Evolutionary conservation across 2,329 filamentous ascomycete genomes (phyloP).

Genomic region (Colletotrichum plurivorum): DNA sequence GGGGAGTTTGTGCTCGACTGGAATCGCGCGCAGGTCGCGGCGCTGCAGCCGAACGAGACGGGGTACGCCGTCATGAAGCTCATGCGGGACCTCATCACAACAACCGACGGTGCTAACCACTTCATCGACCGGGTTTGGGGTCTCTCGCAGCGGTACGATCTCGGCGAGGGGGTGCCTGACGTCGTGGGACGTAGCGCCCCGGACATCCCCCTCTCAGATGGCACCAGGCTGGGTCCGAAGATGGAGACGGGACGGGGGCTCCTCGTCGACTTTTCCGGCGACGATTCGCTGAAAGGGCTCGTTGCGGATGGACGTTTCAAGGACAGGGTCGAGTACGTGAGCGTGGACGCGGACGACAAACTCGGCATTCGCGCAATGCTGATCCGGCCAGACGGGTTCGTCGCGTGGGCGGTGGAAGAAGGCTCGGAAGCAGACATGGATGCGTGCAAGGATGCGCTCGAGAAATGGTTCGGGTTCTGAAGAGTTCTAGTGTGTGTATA

Average conservation of each 20-base stretch:
- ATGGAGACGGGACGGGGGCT: constrained; percentile 47
- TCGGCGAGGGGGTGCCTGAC: constrained; percentile 45
- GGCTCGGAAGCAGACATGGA: constrained; percentile 39
- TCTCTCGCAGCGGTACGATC: constrained; percentile 49
- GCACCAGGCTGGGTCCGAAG: constrained; percentile 48
- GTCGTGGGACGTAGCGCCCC: constrained; percentile 54
- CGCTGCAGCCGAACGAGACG: constrained; percentile 41
- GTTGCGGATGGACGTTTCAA: constrained; percentile 19
- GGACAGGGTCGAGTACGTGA: constrained; percentile 43
- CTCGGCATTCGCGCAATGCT: constrained; percentile 46
- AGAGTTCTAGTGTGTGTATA: not conserved
- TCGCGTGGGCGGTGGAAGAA: constrained; percentile 49
- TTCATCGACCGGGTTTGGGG: constrained; percentile 53
- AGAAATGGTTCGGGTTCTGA: constrained; percentile 11
- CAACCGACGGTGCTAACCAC: constrained; percentile 48
- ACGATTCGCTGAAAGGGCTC: constrained; percentile 38
- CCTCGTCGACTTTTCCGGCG: constrained; percentile 46
- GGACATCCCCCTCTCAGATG: constrained; percentile 49
- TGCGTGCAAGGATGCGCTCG: constrained; percentile 25
- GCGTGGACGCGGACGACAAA: constrained; percentile 41
- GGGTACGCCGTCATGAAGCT: constrained; percentile 44
- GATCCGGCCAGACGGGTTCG: constrained; percentile 50
- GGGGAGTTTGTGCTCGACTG: constrained; percentile 54
- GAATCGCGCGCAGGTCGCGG: constrained; percentile 53
- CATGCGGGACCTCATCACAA: constrained; percentile 46